These are phyloP conservation scores for Pleodorina starrii DNA, from an alignment of 139 green algal species.

Conservation along the genomic window DNA sequence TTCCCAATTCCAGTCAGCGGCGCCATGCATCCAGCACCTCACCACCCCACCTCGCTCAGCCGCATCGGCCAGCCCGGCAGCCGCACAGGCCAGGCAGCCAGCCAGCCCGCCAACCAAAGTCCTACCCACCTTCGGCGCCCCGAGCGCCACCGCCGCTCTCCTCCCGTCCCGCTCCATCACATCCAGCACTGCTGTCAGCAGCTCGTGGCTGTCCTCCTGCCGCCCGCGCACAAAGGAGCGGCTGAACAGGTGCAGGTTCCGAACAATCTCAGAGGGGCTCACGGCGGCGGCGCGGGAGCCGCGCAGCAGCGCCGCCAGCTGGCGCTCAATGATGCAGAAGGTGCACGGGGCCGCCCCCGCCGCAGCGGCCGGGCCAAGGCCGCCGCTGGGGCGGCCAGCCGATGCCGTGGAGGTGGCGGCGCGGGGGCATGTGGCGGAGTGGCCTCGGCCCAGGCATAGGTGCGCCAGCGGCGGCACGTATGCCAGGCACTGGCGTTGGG, in stretches of 20 bases:
- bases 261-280: constrained; percentile 30
- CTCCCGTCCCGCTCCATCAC: constrained; percentile 64
- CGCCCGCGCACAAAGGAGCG: constrained; percentile 74
- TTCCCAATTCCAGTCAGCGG: too few relatives aligned
- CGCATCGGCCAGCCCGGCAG: too few relatives aligned
- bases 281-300: neutral
- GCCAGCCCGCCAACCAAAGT: too few relatives aligned
- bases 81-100: too few relatives aligned
- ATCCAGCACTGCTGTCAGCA: constrained; percentile 87
- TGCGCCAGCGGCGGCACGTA: constrained; percentile 85
- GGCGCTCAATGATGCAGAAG: constrained; percentile 64
- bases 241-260: constrained; percentile 55
- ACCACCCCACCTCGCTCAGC: too few relatives aligned
- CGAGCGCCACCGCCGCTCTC: constrained; percentile 29
- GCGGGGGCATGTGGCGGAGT: constrained; percentile 18
- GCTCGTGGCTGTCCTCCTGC: constrained; percentile 91
- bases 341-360: constrained; percentile 55
- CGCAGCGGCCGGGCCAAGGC: neutral
- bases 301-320: constrained; percentile 44
- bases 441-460: constrained; percentile 11
- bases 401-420: neutral
- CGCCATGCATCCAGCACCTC: too few relatives aligned
- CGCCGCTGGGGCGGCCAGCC: neutral
- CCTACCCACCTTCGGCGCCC: constrained; percentile 53
- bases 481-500: constrained; percentile 86